Base-by-base conservation (phyloP, 768 basidiomycete genomes). In the Hericium alpestre region DNA sequence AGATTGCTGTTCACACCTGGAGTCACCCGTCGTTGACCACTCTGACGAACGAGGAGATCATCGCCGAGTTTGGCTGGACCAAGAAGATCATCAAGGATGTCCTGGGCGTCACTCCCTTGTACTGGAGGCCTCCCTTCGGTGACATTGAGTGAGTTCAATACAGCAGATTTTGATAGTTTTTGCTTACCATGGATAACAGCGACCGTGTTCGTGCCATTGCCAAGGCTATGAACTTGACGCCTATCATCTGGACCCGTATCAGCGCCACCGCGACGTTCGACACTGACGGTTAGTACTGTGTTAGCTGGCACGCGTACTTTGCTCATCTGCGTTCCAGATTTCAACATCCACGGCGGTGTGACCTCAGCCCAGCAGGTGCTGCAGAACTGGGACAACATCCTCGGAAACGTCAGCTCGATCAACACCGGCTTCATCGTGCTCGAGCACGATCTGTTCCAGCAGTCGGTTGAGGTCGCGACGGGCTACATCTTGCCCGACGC, bases 41-140 rank as follows among this genome's bases (percentile, higher is more conserved):
- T 1, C 71, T 86, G 57, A 74, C 84, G 40, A 93, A 86, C 66
- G 87, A 91, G 54, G 69, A 87, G 63, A 82, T 92, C 64, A 87
- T 94, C 57, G 91, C 90, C 46, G 91, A 93, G 68, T 74, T 95
- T 38, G 90, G 88, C 3, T 95, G 90, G 90, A 79, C 86, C 5
- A 87, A 80, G 71, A 86, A 93, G 71, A 76, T 85, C 57, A 93
- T 95, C 70, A 83, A 83, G 66, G 89, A 93, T 65, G 79, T 87
- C 48, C 73, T 84, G 38, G 92, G 86, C 51, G 82, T 88, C 13
- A 85, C 87, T 0, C 90, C 90, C 22, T 82, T 81, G 62, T 82
- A 77, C 70, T 87, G 88, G 83, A 76, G 90, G 55, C 89, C 90
- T 39, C 90, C 90, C 47, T 94, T 75, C 64, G 87, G 87, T 59